Evolutionary conservation across 106 monocot genomes (phyloP).

Genomic region (Apostasia ramifera): DNA sequence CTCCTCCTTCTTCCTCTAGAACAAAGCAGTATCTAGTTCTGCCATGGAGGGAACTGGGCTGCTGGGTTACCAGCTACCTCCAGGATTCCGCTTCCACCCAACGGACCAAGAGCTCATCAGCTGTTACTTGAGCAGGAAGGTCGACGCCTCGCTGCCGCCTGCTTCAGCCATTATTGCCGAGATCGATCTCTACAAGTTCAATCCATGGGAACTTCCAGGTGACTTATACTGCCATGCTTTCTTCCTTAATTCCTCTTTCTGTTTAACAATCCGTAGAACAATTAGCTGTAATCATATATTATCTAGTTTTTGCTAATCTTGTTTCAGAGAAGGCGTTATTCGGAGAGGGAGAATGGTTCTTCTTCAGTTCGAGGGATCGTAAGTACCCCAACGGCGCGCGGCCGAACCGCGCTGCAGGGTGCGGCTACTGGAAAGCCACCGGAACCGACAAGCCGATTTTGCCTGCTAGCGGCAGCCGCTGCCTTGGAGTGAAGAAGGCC

Average conservation of each 20-base stretch:
- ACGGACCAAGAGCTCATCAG: conserved; percentile 19
- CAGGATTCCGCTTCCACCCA: conserved; percentile 9
- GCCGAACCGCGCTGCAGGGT: conserved; percentile 25
- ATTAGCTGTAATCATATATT: background rate
- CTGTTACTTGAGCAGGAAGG: conserved; percentile 17
- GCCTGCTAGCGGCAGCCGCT: conserved; percentile 3
- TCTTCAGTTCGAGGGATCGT: conserved; percentile 26
- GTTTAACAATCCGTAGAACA: background rate
- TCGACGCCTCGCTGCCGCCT: background rate
- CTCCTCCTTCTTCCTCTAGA: too few relatives aligned
- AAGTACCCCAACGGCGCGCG: conserved; percentile 30
- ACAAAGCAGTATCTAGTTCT: too few relatives aligned
- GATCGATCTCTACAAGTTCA: conserved; percentile 14
- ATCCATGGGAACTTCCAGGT: conserved; percentile 11
- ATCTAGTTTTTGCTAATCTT: background rate
- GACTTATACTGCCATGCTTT: background rate
- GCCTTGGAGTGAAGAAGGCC: conserved; percentile 43
- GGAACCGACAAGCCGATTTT: conserved; percentile 38
- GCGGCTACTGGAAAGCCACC: conserved; percentile 30
- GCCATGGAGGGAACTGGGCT: conserved; percentile 3
- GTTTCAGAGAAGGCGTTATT: conserved; percentile 27
- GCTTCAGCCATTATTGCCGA: conserved; percentile 6
- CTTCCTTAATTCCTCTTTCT: background rate
- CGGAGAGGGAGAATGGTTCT: conserved; percentile 45
- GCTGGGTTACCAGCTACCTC: conserved; percentile 6